Base-by-base conservation (phyloP, 2,329 filamentous ascomycete genomes). In the Fusarium xyrophilum region DNA sequence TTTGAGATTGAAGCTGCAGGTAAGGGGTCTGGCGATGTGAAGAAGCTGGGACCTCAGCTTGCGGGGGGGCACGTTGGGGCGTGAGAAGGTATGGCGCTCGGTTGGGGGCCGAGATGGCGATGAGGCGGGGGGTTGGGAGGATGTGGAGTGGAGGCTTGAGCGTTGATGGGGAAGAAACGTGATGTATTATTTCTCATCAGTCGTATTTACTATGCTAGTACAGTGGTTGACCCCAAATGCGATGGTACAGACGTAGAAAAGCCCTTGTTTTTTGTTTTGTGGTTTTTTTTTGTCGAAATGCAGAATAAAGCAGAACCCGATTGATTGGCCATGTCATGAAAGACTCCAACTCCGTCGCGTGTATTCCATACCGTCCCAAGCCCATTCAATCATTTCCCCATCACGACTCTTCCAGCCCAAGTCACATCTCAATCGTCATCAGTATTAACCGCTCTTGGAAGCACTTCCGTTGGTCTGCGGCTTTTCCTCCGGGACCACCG, bases 1-100 rank as follows among this genome's bases (percentile, higher is more conserved):
- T 79, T 75, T 38, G 76, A 79, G 3, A 57, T 78, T 10, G 65
- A 65, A 5, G 63, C 71, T 7, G 23, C 68, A 2, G 67, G 64
- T 4, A 69, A 60, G 63, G 48, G 21, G 1, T 73, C 71, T 19
- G 65, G 60, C 0, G 66, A 72, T 5, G 30, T 73, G 11, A 56
- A 73, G 55, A 66, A 64, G 66, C 47, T 60, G 1, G 57, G 59
- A 1, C 62, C 70, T 5, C 38, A 57, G 19, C 53, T 74, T 21
- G 67, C 72, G 3, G 63, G 68, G 23, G 72, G 66, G 1, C n/a
- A 56, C 69, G 6, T 60, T 66, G 4, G 46, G 69, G 21, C 72
- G 72, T 4, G 50, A 69, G n/a, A 66, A 66, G 61, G 38, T 53
- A 63, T 9, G 72, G 72, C 5, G 38, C 50, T 15, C 70, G 70